Evolutionary conservation across 257 asterid species (phyloP), one percentile per base, ranked within the genome.

Genomic region (Solanum dulcamara): DNA sequence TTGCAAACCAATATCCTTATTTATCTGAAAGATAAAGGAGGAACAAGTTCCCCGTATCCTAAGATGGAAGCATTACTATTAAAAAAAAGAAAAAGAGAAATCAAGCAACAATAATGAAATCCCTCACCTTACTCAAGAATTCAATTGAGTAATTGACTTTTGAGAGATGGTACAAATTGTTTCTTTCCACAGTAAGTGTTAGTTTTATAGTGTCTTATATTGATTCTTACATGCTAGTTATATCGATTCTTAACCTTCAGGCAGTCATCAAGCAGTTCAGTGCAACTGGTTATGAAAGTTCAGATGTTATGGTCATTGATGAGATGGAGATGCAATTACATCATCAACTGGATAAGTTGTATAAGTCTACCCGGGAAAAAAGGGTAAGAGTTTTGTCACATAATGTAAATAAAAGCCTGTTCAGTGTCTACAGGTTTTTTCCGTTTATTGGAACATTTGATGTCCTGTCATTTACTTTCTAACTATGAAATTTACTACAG

Each of bases 241-340:
- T 46, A 2, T 77, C 2, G 74, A 40, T 35, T 81, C 75, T 84
- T 42, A 70, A 59, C 81, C 87, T 85, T 85, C 86, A 97, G 99
- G 98, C 98, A 79, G 97, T 97, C 80, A 96, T 96, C 80, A 95
- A 96, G 96, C 98, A 96, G 86, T 94, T 97, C 87, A 89, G 97
- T 81, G 91, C 91, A 72, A 95, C 93, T 88, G 99, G 99, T 74
- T 97, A 97, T 89, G 99, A 94, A 86, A 92, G 94, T 84, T 97
- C 99, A 32, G 96, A 91, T 64, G 86, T 88, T 81, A 85, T 97
- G 94, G 98, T 97, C 85, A 92, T 94, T 85, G 99, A 97, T 92
- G 98, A 97, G 90, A 87, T 92, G 50, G 99, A 95, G 90, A 35
- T 97, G 97, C 97, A 92, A 90, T 91, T 88, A 93, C 99, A 97